phyloP scores from a whole-genome alignment of 164 flowering plant species.

The Magnolia sinica region DNA sequence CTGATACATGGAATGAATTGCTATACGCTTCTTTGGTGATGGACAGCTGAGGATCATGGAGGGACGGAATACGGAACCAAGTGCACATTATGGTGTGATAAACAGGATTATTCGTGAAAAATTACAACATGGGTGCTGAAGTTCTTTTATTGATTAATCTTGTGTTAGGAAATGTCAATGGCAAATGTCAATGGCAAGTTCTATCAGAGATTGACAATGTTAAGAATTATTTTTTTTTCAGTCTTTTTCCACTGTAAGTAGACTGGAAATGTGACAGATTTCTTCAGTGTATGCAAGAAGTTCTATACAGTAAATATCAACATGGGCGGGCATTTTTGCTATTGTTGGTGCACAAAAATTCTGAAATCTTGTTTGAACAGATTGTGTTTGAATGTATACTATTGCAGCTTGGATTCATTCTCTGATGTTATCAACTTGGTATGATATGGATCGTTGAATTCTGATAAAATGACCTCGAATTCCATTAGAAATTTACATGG shows the following conservation, averaged over 20 bases:
- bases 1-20: slow-evolving; percentile 84
- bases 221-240: too few relatives aligned
- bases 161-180: neutral
- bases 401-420: too few relatives aligned
- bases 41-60: slow-evolving; percentile 16
- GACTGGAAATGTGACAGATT: neutral
- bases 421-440: too few relatives aligned
- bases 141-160: neutral
- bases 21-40: slow-evolving; percentile 63
- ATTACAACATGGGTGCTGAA: neutral
- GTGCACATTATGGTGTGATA: too few relatives aligned
- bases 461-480: too few relatives aligned
- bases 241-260: neutral
- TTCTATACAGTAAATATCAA: neutral
- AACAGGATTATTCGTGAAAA: neutral
- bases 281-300: neutral
- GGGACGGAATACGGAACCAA: neutral
- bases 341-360: neutral
- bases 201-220: too few relatives aligned
- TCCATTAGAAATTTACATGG: too few relatives aligned
- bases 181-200: neutral
- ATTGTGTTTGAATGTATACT: too few relatives aligned
- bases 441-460: too few relatives aligned
- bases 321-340: neutral
- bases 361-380: neutral